Base-by-base conservation (phyloP, 257 asterid genomes). In the Solanum clarkiae region DNA sequence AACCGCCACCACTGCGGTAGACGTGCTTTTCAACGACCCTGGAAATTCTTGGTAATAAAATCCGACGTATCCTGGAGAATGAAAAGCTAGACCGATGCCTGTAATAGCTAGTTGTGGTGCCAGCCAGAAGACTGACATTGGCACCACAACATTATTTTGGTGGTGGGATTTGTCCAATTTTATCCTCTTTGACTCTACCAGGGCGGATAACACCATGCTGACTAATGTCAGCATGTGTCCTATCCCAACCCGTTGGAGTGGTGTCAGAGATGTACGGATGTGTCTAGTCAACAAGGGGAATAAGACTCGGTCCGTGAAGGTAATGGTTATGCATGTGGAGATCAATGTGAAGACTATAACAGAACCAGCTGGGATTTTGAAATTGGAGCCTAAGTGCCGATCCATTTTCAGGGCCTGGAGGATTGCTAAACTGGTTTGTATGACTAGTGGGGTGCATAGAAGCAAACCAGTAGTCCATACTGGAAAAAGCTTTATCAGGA, bases 41-140 rank as follows among this genome's bases (percentile, higher is more conserved):
- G 90, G 90, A 71, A 88, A 88, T 26, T 88, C 90, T 54, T 86
- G 87, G 65, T 86, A 86, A 11, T 84, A 84, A 62, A 86, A 88
- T 13, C 51, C 84, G 1, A 81, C 80, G 16, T 88, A 59, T 32
- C 90, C 90, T 5, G 90, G 90, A 69, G 87, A 80, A 49, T 81
- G 87, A 29, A 88, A 88, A 29, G 86, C 89, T 63, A 84, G 84
- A 42, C 91, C 91, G 14, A 84, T 32, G 1, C 90, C 90, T 1
- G 45, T 14, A 11, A 87, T 22, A 2, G 81, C 84, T 0, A 87
- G 68, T 18, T 75, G 90, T 16, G 90, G 86, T 13, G 84, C 77
- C 8, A 87, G 55, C 90, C 88, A 87, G 16, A 87, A 85, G 24
- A 82, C 86, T 10, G 90, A 87, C 84, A 87, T 87, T 16, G 88